Conservation (phyloP, 2,329 filamentous ascomycete genomes). For the Trichoderma sp. region DNA sequence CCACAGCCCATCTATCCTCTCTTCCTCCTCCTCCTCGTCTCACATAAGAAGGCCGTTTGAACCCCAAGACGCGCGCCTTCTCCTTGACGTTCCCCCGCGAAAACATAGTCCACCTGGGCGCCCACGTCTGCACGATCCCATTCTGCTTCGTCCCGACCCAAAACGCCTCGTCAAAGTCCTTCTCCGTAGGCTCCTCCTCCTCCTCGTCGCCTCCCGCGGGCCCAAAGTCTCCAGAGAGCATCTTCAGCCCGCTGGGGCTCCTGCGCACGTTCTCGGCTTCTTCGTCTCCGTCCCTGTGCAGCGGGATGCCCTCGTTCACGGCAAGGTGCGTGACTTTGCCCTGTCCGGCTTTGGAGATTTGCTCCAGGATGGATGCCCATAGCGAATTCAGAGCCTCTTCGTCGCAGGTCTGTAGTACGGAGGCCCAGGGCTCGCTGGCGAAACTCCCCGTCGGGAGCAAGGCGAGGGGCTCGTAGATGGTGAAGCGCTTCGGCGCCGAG, state of each 20-base stretch:
- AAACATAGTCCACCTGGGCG: constrained; percentile 92
- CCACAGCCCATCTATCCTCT: constrained; percentile 60
- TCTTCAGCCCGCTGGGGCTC: constrained; percentile 68
- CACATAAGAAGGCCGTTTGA: constrained; percentile 37
- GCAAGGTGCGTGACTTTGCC: constrained; percentile 58
- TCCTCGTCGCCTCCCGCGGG: constrained; percentile 39
- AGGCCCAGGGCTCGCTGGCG: constrained; percentile 45
- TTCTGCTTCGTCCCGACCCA: constrained; percentile 82
- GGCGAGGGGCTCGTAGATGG: constrained; percentile 62
- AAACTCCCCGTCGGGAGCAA: constrained; percentile 64
- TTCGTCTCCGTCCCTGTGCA: constrained; percentile 38
- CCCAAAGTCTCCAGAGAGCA: constrained; percentile 76
- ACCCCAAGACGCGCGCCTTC: constrained; percentile 72
- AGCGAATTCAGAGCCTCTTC: constrained; percentile 41
- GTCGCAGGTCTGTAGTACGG: constrained; percentile 38
- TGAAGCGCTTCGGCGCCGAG: constrained; percentile 59
- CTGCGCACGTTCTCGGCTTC: constrained; percentile 68
- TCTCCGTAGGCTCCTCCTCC: constrained; percentile 37
- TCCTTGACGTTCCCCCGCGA: constrained; percentile 87
- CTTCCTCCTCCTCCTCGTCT: constrained; percentile 24
- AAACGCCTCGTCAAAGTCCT: constrained; percentile 68
- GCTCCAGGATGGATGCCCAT: constrained; percentile 53
- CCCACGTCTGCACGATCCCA: constrained; percentile 82
- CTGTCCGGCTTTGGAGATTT: constrained; percentile 48
- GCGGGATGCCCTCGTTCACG: constrained; percentile 63